Percentiles rank a stretch among this genome's conserved stretches.
These are phyloP conservation scores for Spinellus fusiger DNA, from an alignment of 192 early-diverging fungal genomes.

Conservation along the genomic window DNA sequence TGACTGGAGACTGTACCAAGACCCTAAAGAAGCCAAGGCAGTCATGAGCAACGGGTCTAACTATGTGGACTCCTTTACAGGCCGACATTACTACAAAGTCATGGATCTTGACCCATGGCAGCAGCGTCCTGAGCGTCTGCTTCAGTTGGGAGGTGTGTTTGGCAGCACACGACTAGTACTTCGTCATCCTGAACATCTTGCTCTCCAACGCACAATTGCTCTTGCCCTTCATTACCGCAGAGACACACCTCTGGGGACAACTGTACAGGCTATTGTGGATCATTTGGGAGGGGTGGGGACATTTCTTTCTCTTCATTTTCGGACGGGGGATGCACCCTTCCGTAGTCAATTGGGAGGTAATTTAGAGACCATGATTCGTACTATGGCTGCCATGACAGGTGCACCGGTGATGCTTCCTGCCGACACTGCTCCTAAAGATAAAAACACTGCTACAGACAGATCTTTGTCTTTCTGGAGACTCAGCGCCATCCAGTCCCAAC, in stretches of 20 bases:
- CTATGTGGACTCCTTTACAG: conserved; percentile 18
- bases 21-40: conserved; percentile 16
- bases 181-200: conserved; percentile 28
- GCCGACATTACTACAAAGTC: conserved; percentile 7
- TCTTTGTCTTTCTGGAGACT: neutral
- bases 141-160: conserved; percentile 46
- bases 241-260: conserved; percentile 33
- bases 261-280: conserved; percentile 36
- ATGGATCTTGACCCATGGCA: conserved; percentile 23
- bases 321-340: conserved; percentile 19
- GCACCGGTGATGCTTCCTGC: neutral
- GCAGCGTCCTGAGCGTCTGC: conserved; percentile 23
- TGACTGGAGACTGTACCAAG: conserved; percentile 47
- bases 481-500: neutral
- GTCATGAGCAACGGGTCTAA: conserved; percentile 6
- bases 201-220: conserved; percentile 28
- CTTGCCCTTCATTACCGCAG: conserved; percentile 35
- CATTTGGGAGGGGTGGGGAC: conserved; percentile 37
- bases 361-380: conserved; percentile 2
- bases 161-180: conserved; percentile 34
- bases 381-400: conserved; percentile 9
- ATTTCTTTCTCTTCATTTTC: conserved; percentile 40
- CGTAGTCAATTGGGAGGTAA: conserved; percentile 1
- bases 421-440: neutral
- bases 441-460: no score